Conservation (phyloP, 345 rosid genomes). For the Eucalyptus curtisii region DNA sequence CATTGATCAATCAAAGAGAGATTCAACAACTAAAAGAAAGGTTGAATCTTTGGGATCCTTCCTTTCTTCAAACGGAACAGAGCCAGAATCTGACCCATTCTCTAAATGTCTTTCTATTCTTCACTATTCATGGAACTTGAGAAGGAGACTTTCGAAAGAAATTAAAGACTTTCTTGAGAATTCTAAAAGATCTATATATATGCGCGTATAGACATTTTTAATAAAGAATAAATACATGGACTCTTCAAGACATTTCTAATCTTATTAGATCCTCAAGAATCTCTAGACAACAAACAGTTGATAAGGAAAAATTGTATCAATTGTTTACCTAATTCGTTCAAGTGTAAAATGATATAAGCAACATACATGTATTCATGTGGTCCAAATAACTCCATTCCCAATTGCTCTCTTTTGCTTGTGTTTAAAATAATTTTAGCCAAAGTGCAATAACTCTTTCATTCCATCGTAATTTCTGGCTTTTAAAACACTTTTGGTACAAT, state of each 20-base stretch:
- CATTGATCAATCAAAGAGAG: too few species aligned
- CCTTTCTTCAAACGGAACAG: too few species aligned
- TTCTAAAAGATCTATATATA: too few species aligned
- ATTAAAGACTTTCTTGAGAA: too few species aligned
- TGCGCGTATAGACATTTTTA: not conserved
- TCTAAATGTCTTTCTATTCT: too few species aligned
- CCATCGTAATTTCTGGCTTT: not conserved
- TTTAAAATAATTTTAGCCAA: not conserved
- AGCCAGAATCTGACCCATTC: accelerated
- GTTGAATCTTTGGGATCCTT: too few species aligned
- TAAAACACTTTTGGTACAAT: not conserved
- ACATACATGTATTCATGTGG: not conserved
- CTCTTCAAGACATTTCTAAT: not conserved
- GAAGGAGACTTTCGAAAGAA: too few species aligned
- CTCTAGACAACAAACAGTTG: not conserved
- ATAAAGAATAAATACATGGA: not conserved
- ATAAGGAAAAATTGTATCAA: not conserved
- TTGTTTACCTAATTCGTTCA: not conserved
- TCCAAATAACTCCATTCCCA: not conserved
- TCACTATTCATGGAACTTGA: too few species aligned
- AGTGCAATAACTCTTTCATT: not conserved
- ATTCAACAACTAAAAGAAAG: too few species aligned
- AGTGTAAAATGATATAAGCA: not conserved
- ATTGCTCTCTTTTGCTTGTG: not conserved
- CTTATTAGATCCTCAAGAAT: not conserved